phyloP scores from a whole-genome alignment of 2,329 filamentous ascomycete species.

The Mariannaea elegans region DNA sequence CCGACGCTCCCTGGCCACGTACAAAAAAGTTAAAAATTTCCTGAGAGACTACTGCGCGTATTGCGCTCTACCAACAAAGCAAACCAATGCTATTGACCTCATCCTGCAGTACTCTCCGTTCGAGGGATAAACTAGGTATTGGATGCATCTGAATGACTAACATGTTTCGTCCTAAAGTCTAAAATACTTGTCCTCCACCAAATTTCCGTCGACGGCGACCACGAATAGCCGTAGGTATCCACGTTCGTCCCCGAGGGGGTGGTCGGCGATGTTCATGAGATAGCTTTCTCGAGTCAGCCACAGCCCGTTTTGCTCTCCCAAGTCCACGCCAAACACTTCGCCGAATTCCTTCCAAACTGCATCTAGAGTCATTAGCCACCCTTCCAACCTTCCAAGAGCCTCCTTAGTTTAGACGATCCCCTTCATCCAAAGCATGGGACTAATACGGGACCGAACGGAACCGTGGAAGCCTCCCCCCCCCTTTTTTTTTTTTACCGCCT shows the following conservation, averaged over 20 bases:
- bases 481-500: slow-evolving; percentile 14
- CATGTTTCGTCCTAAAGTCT: slow-evolving; percentile 38
- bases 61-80: no score
- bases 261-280: no score
- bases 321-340: no score
- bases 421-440: not conserved
- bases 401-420: no score
- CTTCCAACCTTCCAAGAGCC: slow-evolving; percentile 20
- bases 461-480: not conserved
- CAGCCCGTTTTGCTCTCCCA: slow-evolving; percentile 10
- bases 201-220: not conserved
- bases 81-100: slow-evolving; percentile 8
- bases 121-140: not conserved
- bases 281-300: slow-evolving; percentile 32
- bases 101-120: not conserved
- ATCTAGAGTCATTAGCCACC: slow-evolving; percentile 29
- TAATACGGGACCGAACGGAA: not conserved
- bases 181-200: slow-evolving; percentile 29
- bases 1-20: slow-evolving; percentile 5
- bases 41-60: no score
- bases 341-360: slow-evolving; percentile 21
- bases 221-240: no score
- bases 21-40: not conserved
- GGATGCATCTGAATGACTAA: not conserved
- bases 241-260: no score